Evolutionary conservation across 805 yeast genomes (phyloP).

Genomic region (Kluyveromyces starmeri): DNA sequence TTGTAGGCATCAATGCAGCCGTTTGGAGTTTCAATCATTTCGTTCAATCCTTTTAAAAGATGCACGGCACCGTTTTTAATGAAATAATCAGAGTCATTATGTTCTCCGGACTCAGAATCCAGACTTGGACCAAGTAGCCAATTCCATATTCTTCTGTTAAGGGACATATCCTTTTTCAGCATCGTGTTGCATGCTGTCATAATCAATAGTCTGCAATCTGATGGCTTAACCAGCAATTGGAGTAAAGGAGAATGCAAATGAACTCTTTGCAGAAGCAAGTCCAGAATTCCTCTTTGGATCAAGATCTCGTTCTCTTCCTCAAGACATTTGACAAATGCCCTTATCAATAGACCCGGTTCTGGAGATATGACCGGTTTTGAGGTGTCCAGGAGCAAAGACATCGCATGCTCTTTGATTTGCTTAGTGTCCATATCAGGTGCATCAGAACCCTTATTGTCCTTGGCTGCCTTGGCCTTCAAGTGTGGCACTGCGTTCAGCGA

Average conservation of each 20-base stretch:
- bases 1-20: slow-evolving; percentile 42
- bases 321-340: slow-evolving; percentile 67
- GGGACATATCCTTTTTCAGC: slow-evolving; percentile 81
- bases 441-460: slow-evolving; percentile 7
- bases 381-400: slow-evolving; percentile 33
- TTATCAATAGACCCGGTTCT: slow-evolving; percentile 66
- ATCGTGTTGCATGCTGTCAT: slow-evolving; percentile 61
- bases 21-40: slow-evolving; percentile 32
- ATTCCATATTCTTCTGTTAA: slow-evolving; percentile 87
- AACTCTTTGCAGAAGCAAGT: slow-evolving; percentile 58
- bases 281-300: slow-evolving; percentile 84
- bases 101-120: slow-evolving; percentile 7
- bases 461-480: slow-evolving; percentile 14
- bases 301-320: slow-evolving; percentile 55
- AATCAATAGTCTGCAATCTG: slow-evolving; percentile 51
- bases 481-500: slow-evolving; percentile 36
- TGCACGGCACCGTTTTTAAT: slow-evolving; percentile 42
- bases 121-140: slow-evolving; percentile 75
- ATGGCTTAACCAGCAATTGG: slow-evolving; percentile 35
- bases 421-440: slow-evolving; percentile 13
- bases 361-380: slow-evolving; percentile 60
- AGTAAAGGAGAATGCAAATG: slow-evolving; percentile 56
- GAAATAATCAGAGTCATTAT: slow-evolving; percentile 39
- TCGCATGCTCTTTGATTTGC: slow-evolving; percentile 28
- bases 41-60: slow-evolving; percentile 45